phyloP scores from a whole-genome alignment of 352 stramenopile species.

The Phytophthora megakarya region DNA sequence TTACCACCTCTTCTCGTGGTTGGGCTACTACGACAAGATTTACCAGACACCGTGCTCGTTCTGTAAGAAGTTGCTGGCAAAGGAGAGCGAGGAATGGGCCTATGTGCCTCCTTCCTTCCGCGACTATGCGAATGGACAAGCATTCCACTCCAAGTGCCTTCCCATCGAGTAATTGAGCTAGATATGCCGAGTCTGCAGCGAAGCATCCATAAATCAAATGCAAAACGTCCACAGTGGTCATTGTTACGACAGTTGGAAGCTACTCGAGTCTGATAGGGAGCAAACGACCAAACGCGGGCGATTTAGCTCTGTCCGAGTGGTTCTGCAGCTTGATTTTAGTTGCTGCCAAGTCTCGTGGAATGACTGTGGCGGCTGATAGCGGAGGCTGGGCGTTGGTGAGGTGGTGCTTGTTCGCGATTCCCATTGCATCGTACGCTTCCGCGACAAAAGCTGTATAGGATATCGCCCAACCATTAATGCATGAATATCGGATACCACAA shows the following conservation, averaged over 20 bases:
- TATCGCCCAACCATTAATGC: neutral
- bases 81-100: constrained; percentile 80
- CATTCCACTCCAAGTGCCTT: constrained; percentile 86
- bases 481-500: neutral
- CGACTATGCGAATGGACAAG: constrained; percentile 80
- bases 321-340: constrained; percentile 48
- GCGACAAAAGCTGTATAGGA: constrained; percentile 55
- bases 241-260: neutral
- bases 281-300: constrained; percentile 47
- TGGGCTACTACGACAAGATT: constrained; percentile 89
- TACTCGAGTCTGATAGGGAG: constrained; percentile 73
- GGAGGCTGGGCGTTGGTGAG: constrained; percentile 37
- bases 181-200: neutral
- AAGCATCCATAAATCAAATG: constrained; percentile 2
- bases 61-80: constrained; percentile 87
- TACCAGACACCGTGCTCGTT: constrained; percentile 86
- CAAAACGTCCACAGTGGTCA: neutral
- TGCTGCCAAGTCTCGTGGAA: constrained; percentile 53
- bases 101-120: constrained; percentile 87
- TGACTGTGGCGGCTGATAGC: constrained; percentile 45
- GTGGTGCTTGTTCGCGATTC: constrained; percentile 49
- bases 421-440: constrained; percentile 73
- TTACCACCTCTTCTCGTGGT: constrained; percentile 87
- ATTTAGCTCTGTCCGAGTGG: constrained; percentile 10
- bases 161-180: constrained; percentile 47